These are phyloP conservation scores for Huntiella abstrusa DNA, from an alignment of 2,329 filamentous ascomycete species.

Conservation along the genomic window DNA sequence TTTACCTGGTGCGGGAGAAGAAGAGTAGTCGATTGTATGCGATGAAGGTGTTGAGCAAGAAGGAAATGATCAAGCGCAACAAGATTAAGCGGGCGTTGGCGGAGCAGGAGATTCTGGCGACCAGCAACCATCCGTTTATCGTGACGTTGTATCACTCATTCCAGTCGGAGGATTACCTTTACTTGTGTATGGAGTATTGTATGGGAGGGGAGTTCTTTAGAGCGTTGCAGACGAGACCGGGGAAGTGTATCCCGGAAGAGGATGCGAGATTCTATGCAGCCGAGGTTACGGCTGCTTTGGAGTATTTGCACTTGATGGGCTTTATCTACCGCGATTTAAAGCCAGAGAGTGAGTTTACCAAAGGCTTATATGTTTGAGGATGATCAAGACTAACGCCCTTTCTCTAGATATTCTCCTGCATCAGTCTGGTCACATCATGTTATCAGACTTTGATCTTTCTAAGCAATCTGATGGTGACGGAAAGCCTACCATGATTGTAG, in stretches of 20 bases:
- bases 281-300: slow-evolving; percentile 87
- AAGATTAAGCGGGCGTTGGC: slow-evolving; percentile 98
- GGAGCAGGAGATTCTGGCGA: slow-evolving; percentile 94
- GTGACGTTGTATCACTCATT: slow-evolving; percentile 98
- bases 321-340: slow-evolving; percentile 98
- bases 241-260: slow-evolving; percentile 93
- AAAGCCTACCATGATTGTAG: slow-evolving; percentile 93
- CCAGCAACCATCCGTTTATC: slow-evolving; percentile 97
- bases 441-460: slow-evolving; percentile 94
- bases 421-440: slow-evolving; percentile 99
- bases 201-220: slow-evolving; percentile 97
- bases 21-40: slow-evolving; percentile 90
- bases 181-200: slow-evolving; percentile 99
- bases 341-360: slow-evolving; percentile 62
- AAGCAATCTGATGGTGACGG: slow-evolving; percentile 94
- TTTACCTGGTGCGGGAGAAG: slow-evolving; percentile 94
- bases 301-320: slow-evolving; percentile 96
- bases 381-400: slow-evolving; percentile 8
- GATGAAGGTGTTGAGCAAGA: slow-evolving; percentile 99
- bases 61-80: slow-evolving; percentile 99
- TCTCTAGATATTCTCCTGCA: slow-evolving; percentile 76
- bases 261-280: slow-evolving; percentile 94
- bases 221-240: slow-evolving; percentile 84
- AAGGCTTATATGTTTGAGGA: neutral
- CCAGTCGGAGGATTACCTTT: slow-evolving; percentile 95